These are phyloP conservation scores for Coccomyxa sp. DNA, from an alignment of 139 green algal genomes.

Conservation along the genomic window DNA sequence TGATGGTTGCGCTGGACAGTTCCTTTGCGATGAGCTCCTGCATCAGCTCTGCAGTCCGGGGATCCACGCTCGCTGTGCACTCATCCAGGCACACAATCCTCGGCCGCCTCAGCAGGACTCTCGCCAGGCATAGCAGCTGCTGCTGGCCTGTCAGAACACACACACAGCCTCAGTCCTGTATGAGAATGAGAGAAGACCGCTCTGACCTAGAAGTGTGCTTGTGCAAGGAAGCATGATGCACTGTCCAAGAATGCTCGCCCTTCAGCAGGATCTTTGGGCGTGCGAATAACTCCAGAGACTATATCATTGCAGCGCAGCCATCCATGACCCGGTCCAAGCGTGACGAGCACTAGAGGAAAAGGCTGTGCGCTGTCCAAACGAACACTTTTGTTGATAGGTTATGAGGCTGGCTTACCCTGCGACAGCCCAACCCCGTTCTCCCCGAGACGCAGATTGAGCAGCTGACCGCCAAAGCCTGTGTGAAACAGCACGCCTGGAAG, in stretches of 20 bases:
- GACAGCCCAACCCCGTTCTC: conserved; percentile 34
- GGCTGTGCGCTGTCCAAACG: too few relatives aligned
- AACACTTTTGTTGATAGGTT: too few relatives aligned
- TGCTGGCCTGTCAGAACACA: conserved; percentile 74
- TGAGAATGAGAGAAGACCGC: too few relatives aligned
- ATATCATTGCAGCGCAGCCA: too few relatives aligned
- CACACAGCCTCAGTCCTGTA: too few relatives aligned
- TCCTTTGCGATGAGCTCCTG: conserved; percentile 30
- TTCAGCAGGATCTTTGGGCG: too few relatives aligned
- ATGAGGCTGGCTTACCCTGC: not conserved
- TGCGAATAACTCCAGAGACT: too few relatives aligned
- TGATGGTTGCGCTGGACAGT: conserved; percentile 31
- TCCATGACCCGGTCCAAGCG: too few relatives aligned
- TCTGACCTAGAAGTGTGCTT: too few relatives aligned
- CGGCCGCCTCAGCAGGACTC: conserved; percentile 52
- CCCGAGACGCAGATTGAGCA: conserved; percentile 31
- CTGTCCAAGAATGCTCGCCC: too few relatives aligned
- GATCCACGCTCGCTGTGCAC: conserved; percentile 50
- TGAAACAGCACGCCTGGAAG: conserved; percentile 5
- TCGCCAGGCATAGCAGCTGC: conserved; percentile 75
- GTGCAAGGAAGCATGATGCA: too few relatives aligned
- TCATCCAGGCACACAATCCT: conserved; percentile 73
- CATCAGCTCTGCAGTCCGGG: conserved; percentile 45
- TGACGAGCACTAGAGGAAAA: too few relatives aligned
- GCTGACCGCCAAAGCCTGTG: conserved; percentile 18